These are phyloP conservation scores for Canavalia ensiformis DNA, from an alignment of 306 rosid species.

Conservation along the genomic window DNA sequence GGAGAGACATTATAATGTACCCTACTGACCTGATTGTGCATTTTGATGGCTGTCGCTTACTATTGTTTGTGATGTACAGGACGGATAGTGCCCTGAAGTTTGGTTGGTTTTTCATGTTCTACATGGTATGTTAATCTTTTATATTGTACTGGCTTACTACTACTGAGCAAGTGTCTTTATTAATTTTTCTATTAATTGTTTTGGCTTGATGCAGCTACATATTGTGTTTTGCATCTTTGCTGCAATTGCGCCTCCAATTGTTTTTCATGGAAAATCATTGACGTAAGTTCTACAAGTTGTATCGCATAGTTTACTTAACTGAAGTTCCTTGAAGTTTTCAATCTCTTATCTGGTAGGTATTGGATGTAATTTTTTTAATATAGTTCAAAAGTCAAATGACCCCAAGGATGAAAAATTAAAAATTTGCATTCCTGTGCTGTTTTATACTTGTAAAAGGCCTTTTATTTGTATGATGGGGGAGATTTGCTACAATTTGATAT, in stretches of 20 bases:
- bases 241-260: conserved; percentile 97
- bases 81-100: conserved; percentile 97
- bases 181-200: conserved; percentile 48
- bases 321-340: conserved; percentile 27
- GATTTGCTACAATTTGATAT: neutral
- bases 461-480: conserved; percentile 24
- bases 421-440: neutral
- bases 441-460: conserved; percentile 1
- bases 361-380: conserved; percentile 7
- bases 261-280: conserved; percentile 92
- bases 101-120: conserved; percentile 95
- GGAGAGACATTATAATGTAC: conserved; percentile 21
- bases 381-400: conserved; percentile 25
- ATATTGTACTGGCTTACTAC: conserved; percentile 31
- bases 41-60: conserved; percentile 38
- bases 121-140: conserved; percentile 70
- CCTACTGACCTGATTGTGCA: conserved; percentile 15
- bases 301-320: conserved; percentile 6
- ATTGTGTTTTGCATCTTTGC: conserved; percentile 89
- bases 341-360: conserved; percentile 25
- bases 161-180: conserved; percentile 29
- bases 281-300: conserved; percentile 69
- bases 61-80: conserved; percentile 66
- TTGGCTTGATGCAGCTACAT: conserved; percentile 74
- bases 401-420: conserved; percentile 14